These are phyloP conservation scores for Penicillium subrubescens DNA, from an alignment of 495 filamentous ascomycete genomes.

Conservation along the genomic window DNA sequence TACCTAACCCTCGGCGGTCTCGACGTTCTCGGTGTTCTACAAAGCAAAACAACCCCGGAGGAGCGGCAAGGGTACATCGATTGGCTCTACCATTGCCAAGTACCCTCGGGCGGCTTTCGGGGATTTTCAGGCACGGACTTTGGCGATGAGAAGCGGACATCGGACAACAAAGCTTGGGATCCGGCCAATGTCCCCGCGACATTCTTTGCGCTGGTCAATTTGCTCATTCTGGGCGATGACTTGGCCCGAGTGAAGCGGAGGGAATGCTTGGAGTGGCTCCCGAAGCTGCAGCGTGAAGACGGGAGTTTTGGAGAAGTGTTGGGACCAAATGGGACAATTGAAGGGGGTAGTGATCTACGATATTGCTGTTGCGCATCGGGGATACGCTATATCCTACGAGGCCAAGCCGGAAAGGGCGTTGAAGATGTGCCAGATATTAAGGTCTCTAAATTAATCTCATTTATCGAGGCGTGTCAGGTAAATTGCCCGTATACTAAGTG, in stretches of 20 bases:
- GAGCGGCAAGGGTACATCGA: conserved; percentile 63
- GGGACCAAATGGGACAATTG: conserved; percentile 59
- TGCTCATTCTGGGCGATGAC: conserved; percentile 77
- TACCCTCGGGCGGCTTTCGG: conserved; percentile 75
- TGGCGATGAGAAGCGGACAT: conserved; percentile 42
- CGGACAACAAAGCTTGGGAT: conserved; percentile 64
- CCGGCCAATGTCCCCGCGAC: conserved; percentile 84
- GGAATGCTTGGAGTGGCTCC: conserved; percentile 73
- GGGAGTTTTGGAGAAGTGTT: conserved; percentile 91
- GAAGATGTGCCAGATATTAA: conserved; percentile 72
- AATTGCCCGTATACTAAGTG: background rate
- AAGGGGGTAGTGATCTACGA: conserved; percentile 80
- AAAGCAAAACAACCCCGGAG: conserved; percentile 53
- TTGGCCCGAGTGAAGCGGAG: conserved; percentile 65
- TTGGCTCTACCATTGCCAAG: conserved; percentile 78
- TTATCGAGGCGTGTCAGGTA: conserved; percentile 73
- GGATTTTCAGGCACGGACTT: conserved; percentile 73
- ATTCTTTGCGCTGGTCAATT: conserved; percentile 76
- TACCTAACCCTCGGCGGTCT: conserved; percentile 85
- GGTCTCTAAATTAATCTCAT: conserved; percentile 65
- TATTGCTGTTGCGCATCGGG: conserved; percentile 82
- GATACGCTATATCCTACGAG: conserved; percentile 80
- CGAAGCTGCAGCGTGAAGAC: conserved; percentile 73
- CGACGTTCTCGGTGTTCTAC: conserved; percentile 72
- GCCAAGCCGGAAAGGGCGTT: conserved; percentile 52